phyloP scores from a whole-genome alignment of 2,329 filamentous ascomycete genomes.

The Bipolaris victoriae region DNA sequence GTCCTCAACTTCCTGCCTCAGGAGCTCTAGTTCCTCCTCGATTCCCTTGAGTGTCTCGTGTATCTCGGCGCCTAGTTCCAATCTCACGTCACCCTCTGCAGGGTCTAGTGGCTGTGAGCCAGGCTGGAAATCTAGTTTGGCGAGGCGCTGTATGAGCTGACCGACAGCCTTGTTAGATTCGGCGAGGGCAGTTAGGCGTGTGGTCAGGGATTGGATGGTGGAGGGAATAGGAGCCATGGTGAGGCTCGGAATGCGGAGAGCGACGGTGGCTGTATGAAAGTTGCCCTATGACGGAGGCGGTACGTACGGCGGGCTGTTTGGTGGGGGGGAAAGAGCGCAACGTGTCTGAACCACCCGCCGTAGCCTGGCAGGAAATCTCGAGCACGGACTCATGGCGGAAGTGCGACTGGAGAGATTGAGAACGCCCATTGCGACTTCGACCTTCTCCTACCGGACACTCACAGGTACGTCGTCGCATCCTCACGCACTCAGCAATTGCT shows the following conservation, averaged over 20 bases:
- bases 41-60: slow-evolving; percentile 76
- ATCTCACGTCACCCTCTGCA: slow-evolving; percentile 65
- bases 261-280: slow-evolving; percentile 29
- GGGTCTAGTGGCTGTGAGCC: slow-evolving; percentile 65
- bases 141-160: slow-evolving; percentile 62
- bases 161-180: slow-evolving; percentile 60
- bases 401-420: slow-evolving; percentile 9
- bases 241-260: slow-evolving; percentile 35
- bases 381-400: slow-evolving; percentile 31
- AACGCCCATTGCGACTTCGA: slow-evolving; percentile 8
- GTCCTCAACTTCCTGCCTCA: slow-evolving; percentile 79
- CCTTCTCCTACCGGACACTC: neutral
- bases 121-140: slow-evolving; percentile 65
- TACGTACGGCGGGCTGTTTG: slow-evolving; percentile 35
- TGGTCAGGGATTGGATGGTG: slow-evolving; percentile 51
- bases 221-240: slow-evolving; percentile 45
- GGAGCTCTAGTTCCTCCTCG: slow-evolving; percentile 81
- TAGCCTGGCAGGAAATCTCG: slow-evolving; percentile 16
- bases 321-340: slow-evolving; percentile 17
- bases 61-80: slow-evolving; percentile 82
- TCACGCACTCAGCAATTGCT: neutral
- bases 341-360: slow-evolving; percentile 23
- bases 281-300: slow-evolving; percentile 39
- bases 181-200: slow-evolving; percentile 59
- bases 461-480: slow-evolving; percentile 1